These are phyloP conservation scores for Phytophthora ohioensis DNA, from an alignment of 352 stramenopile genomes.

Conservation along the genomic window DNA sequence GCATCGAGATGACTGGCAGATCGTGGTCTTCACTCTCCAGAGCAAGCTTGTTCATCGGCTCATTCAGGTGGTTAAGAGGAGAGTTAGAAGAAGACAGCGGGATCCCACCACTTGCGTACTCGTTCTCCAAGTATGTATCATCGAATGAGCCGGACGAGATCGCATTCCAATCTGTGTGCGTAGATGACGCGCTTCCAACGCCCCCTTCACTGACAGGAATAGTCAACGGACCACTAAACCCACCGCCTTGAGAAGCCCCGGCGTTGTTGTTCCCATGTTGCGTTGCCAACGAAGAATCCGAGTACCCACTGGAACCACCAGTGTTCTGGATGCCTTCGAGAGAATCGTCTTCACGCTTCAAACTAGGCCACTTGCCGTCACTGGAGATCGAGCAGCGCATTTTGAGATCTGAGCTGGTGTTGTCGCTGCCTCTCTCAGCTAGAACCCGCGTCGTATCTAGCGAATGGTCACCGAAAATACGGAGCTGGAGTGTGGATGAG, in stretches of 20 bases:
- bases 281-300: background rate
- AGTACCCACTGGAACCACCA: conserved; percentile 5
- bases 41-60: conserved; percentile 41
- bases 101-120: conserved; percentile 32
- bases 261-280: conserved; percentile 5
- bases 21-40: conserved; percentile 38
- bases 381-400: conserved; percentile 29
- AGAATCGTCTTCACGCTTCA: conserved; percentile 34
- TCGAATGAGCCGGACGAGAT: conserved; percentile 47
- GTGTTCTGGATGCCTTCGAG: conserved; percentile 5
- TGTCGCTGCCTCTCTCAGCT: conserved; percentile 13
- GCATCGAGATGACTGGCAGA: conserved; percentile 42
- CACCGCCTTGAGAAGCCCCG: background rate
- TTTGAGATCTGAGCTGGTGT: conserved; percentile 21
- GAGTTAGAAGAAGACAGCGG: conserved; percentile 23
- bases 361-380: conserved; percentile 34
- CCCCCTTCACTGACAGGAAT: conserved; percentile 20
- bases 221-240: conserved; percentile 9
- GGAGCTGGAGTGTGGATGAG: conserved; percentile 44
- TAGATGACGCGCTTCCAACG: conserved; percentile 12
- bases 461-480: conserved; percentile 36
- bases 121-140: conserved; percentile 45
- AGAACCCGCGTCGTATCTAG: conserved; percentile 33
- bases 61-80: conserved; percentile 38
- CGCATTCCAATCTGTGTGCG: conserved; percentile 42